phyloP scores from a whole-genome alignment of 345 rosid species.

The Ricinus communis region DNA sequence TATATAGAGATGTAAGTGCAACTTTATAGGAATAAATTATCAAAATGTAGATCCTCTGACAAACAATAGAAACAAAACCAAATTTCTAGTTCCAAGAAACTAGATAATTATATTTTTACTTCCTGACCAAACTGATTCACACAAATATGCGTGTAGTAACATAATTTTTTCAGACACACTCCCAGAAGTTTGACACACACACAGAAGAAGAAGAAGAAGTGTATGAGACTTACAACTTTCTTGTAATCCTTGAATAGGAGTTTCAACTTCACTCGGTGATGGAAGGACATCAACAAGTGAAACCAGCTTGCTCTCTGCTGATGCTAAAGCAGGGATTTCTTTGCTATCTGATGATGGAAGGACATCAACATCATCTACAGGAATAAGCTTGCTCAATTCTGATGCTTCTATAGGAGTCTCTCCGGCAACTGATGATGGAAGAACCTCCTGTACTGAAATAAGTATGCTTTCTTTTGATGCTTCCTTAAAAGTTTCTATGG shows the following conservation, averaged over 20 bases:
- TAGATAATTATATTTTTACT: too few species aligned
- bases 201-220: not conserved
- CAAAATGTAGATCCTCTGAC: too few species aligned
- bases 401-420: slow-evolving; percentile 29
- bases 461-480: slow-evolving; percentile 19
- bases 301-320: not conserved
- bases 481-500: slow-evolving; percentile 17
- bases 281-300: slow-evolving; percentile 13
- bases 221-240: slow-evolving; percentile 52
- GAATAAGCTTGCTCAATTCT: slow-evolving; percentile 6
- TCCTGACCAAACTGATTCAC: too few species aligned
- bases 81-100: too few species aligned
- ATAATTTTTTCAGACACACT: not conserved
- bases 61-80: too few species aligned
- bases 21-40: too few species aligned
- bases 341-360: slow-evolving; percentile 24
- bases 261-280: not conserved
- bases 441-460: slow-evolving; percentile 1
- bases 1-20: too few species aligned
- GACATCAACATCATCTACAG: slow-evolving; percentile 28
- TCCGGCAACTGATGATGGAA: not conserved
- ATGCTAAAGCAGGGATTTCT: slow-evolving; percentile 15
- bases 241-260: slow-evolving; percentile 36
- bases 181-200: not conserved
- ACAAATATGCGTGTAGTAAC: too few species aligned